These are phyloP conservation scores for Penicillium frequentans DNA, from an alignment of 2,329 filamentous ascomycete species.

Conservation along the genomic window DNA sequence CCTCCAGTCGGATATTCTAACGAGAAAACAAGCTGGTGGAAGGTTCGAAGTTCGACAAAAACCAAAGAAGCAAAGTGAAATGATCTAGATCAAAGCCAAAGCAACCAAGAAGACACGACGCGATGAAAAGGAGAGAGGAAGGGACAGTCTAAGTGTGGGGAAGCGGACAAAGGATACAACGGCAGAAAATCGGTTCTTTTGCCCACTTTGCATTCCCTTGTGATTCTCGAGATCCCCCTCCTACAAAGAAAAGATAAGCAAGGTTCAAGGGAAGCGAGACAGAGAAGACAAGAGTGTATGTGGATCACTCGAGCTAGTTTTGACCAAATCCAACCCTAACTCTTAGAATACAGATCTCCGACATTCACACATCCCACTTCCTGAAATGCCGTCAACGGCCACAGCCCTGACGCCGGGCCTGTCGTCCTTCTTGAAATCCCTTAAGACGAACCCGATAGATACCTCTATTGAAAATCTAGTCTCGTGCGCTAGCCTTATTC, in stretches of 20 bases:
- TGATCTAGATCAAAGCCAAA: conserved; percentile 10
- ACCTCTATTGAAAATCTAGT: conserved; percentile 80
- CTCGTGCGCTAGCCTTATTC: conserved; percentile 58
- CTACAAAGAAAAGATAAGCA: neutral
- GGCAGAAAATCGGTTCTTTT: conserved; percentile 29
- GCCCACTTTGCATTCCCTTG: conserved; percentile 13
- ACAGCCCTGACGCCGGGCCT: conserved; percentile 69
- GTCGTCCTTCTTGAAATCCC: conserved; percentile 73
- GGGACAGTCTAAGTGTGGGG: conserved; percentile 25
- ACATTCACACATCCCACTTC: conserved; percentile 15
- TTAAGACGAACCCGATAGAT: conserved; percentile 74
- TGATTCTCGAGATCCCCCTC: neutral
- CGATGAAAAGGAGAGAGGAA: conserved; percentile 12
- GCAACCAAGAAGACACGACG: neutral
- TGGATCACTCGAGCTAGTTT: neutral
- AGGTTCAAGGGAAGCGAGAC: neutral
- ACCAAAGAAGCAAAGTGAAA: neutral
- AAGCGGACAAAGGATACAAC: conserved; percentile 25
- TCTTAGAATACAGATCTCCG: neutral
- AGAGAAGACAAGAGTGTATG: neutral
- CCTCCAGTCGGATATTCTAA: conserved; percentile 12
- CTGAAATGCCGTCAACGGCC: conserved; percentile 58
- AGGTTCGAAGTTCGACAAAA: neutral
- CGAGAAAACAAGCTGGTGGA: neutral
- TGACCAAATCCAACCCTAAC: neutral